Base-by-base conservation (phyloP, 805 yeast species). In the Middelhovenomyces tepae region DNA sequence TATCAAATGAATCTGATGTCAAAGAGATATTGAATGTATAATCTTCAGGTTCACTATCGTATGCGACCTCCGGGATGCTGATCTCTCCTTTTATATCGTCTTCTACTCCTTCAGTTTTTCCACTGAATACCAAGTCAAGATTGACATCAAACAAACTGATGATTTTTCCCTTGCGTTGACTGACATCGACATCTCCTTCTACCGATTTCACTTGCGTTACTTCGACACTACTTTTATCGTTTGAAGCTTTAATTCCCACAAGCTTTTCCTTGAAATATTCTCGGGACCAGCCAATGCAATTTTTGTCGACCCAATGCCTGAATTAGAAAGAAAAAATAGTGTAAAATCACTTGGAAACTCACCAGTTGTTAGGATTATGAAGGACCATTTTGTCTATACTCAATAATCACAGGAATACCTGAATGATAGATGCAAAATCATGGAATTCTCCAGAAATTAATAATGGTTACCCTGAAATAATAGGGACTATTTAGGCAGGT, bases 241-340 rank as follows among this genome's bases (percentile, higher is more conserved):
- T 67, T 14, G 43, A 45, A n/a, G 56, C 73, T 9, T 56, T 41
- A 25, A 75, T 42, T 1, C 78, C 79, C 7, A 65, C 64, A 33
- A 86, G 62, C 28, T 74, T 69, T 29, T 72, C 69, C 19, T 60
- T 57, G 56, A 91, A 83, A 57, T 89, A 89, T 25, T 70, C 67
- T 40, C 74, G 74, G 8, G 95, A 70, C 98, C 98, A 91, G 36
- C 73, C 78, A 37, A 89, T 71, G 62, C 98, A 91, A 66, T 91
- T 91, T 59, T 89, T 89, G 62, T 89, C 96, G 42, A 87, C 96
- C 97, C 97, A 91, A 68, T 91, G 98, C 98, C 54, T 50, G 32
- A 21, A 5, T 14, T 4, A 17, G 36, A 22, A 18, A 30, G 30
- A 32, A 7, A 17, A 10, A 16, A 4, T 16, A 3, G 4, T 11